Conservation (phyloP, 257 asterid species). For the Prunella vulgaris region DNA sequence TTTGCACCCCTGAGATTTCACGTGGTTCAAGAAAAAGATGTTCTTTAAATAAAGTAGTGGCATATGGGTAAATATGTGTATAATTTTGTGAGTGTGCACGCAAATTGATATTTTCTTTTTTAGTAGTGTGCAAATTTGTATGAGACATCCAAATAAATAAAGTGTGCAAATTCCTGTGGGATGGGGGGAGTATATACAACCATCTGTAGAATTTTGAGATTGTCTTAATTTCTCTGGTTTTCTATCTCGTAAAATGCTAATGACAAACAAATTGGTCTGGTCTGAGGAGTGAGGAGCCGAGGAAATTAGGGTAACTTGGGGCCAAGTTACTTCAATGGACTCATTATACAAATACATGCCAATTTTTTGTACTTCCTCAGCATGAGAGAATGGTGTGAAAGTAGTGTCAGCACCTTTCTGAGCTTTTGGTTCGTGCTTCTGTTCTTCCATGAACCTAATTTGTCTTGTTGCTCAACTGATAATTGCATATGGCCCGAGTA, state of each 20-base stretch:
- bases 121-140: too few species aligned
- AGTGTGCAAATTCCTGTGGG: too few species aligned
- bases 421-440: neutral
- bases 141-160: too few species aligned
- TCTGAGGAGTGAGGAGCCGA: neutral
- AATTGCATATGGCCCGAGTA: neutral
- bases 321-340: neutral
- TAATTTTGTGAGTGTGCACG: too few species aligned
- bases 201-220: neutral
- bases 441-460: neutral
- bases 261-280: neutral
- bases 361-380: neutral
- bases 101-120: too few species aligned
- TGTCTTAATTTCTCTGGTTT: neutral
- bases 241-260: neutral
- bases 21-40: too few species aligned
- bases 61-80: too few species aligned
- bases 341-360: neutral
- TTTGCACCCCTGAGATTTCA: too few species aligned
- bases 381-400: neutral
- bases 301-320: neutral
- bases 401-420: neutral
- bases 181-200: too few species aligned
- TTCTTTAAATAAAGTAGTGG: too few species aligned
- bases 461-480: conserved; percentile 2